Conservation (phyloP, 106 monocot species). For the Dioscorea alata region DNA sequence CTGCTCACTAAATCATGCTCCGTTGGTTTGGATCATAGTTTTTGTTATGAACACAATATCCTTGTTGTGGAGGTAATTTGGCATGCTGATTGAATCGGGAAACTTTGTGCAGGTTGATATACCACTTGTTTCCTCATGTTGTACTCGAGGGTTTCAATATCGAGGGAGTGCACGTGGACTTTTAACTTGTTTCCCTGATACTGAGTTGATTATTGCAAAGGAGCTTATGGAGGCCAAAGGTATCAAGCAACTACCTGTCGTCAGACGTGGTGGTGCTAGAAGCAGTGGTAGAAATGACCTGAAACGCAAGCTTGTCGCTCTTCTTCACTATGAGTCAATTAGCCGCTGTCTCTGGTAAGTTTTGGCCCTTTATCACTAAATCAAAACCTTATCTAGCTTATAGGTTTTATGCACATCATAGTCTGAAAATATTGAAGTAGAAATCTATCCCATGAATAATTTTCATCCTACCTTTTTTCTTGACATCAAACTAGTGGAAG, state of each 20-base stretch:
- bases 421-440: too few relatives aligned
- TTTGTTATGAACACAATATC: too few relatives aligned
- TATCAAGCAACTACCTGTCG: conserved; percentile 88
- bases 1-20: too few relatives aligned
- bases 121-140: conserved; percentile 53
- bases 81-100: too few relatives aligned
- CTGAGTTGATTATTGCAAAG: conserved; percentile 85
- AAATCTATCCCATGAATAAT: too few relatives aligned
- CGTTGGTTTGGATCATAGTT: too few relatives aligned
- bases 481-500: too few relatives aligned
- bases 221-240: conserved; percentile 98
- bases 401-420: too few relatives aligned
- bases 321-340: conserved; percentile 88
- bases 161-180: conserved; percentile 72
- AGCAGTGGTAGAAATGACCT: conserved; percentile 45
- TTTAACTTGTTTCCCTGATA: conserved; percentile 88
- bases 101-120: conserved; percentile 40
- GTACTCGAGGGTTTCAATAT: conserved; percentile 71
- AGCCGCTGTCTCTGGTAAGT: conserved; percentile 56
- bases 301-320: conserved; percentile 68
- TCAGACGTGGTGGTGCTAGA: conserved; percentile 59
- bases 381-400: neutral
- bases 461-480: too few relatives aligned
- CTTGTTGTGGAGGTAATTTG: too few relatives aligned
- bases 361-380: neutral